Evolutionary conservation across 1,284 basidiomycete species (phyloP), one percentile per base, ranked within the genome.

Genomic region (Cystobasidium pallidum): DNA sequence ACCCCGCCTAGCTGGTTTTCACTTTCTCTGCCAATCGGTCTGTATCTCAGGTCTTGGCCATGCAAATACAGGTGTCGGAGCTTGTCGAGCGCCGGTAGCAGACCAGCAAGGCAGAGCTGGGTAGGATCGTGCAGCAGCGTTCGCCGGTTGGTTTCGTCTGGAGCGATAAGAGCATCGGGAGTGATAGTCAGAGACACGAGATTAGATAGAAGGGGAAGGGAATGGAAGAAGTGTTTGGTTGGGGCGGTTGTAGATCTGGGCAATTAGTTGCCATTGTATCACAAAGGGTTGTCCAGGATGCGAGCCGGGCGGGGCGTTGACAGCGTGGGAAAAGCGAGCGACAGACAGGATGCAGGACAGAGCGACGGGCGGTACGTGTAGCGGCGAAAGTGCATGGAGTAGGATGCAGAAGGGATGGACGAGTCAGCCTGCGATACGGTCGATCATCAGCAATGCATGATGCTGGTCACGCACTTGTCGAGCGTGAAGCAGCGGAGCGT

Each of bases 31-130:
- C 63, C 63, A 65, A 24, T 32, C 4, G 11, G 32, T 24, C 59
- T 58, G n/a, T 0, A 24, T 34, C 67, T 41, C n/a, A 71, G 36
- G 30, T 71, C 59, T 28, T 71, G 68, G 26, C 68, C 68, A 49
- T 55, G 43, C 0, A 71, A 54, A 19, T 57, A 55, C 2, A 71
- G 49, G 24, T 71, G 58, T 7, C 32, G 30, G 2, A 71, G 39
- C 17, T 17, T 11, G 19, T 28, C 34, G 41, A 71, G 49, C 8
- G 55, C 8, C 0, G 51, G 54, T 17, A 70, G 43, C 13, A 70
- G 55, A 2, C 24, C 43, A 19, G 67, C 41, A 1, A 70, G 58
- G 24, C 45, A 52, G 6, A 51, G 43, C 11, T 51, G 45, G 28
- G 17, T 49, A n/a, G 62, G 47, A 21, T 64, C 62, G 45, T 64